These are phyloP conservation scores for Aspergillus campestris DNA, from an alignment of 495 filamentous ascomycete species.

Conservation along the genomic window DNA sequence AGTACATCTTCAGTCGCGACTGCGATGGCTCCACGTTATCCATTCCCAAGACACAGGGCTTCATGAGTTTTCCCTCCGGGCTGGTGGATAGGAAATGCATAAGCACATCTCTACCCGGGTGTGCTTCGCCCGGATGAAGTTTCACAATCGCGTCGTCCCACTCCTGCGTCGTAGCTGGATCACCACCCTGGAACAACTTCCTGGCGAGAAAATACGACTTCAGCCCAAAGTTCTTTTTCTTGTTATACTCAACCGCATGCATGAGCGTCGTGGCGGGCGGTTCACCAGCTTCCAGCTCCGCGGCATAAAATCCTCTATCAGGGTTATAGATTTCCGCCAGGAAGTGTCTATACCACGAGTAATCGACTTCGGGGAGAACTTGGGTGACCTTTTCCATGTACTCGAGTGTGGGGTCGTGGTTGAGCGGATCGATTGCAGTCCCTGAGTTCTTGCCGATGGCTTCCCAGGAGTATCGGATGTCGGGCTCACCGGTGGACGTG, in stretches of 20 bases:
- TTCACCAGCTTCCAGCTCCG: neutral
- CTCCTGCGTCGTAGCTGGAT: neutral
- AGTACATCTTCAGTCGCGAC: slow-evolving; percentile 30
- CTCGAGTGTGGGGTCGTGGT: slow-evolving; percentile 9
- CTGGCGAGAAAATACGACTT: too few species aligned
- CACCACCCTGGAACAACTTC: too few species aligned
- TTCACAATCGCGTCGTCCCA: slow-evolving; percentile 1
- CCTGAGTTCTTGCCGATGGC: slow-evolving; percentile 11
- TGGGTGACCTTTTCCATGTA: slow-evolving; percentile 4
- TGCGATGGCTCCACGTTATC: slow-evolving; percentile 18
- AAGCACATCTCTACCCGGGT: neutral
- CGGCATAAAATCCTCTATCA: neutral
- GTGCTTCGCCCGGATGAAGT: neutral
- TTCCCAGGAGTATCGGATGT: slow-evolving; percentile 15
- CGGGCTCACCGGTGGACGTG: slow-evolving; percentile 6
- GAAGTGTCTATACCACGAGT: slow-evolving; percentile 16
- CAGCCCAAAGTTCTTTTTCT: too few species aligned
- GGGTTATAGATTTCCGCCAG: neutral
- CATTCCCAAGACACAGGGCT: slow-evolving; percentile 22
- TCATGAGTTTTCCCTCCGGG: slow-evolving; percentile 1
- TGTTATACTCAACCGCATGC: too few species aligned
- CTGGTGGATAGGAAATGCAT: slow-evolving; percentile 1
- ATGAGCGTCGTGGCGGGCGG: neutral
- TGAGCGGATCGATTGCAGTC: slow-evolving; percentile 17
- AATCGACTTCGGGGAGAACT: slow-evolving; percentile 6